Base-by-base conservation (phyloP, 495 filamentous ascomycete genomes). In the Xylaria nigripes region DNA sequence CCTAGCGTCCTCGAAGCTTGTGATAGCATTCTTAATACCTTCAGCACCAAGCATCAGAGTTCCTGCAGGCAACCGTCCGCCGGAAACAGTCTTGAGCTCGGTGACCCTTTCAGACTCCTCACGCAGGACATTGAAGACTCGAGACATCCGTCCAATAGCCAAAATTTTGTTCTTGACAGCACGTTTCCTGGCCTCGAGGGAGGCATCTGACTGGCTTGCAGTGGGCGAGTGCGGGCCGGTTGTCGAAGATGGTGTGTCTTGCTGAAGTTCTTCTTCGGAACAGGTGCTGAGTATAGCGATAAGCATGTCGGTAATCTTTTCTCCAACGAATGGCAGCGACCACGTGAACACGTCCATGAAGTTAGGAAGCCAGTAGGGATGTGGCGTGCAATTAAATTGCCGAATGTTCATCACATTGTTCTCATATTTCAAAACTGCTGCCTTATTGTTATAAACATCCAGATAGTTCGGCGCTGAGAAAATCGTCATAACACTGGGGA, bases 331-430 rank as follows among this genome's bases (percentile, higher is more conserved):
- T 1, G 93, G 93, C 45, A 98, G 76, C 27, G 93, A 97, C 93
- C 93, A 98, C 38, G 93, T 98, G 70, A 98, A 96, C 47, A 98
- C 93, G 66, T 98, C 93, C 93, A 98, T 98, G 70, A 98, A 98
- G 73, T 98, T 98, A 43, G 93, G 93, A 32, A 98, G 81, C 93
- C 93, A 98, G 72, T 97, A 98, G 15, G 93, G 93, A 70, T 98
- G 93, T 6, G 93, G 93, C 29, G 93, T 96, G 81, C 93, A 98
- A 72, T 98, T 98, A 74, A 98, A 98, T 68, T 98, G 93, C 25
- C 93, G 82, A 65, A 98, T 98, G 76, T 98, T 98, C 93, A 98
- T 98, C 52, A 98, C 93, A 66, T 98, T 98, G 72, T 98, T 98
- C 70, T 98, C 93, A 68, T 98, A 98, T 70, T 98, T 98, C 55